Base-by-base conservation (phyloP, 371 early-diverging fungal genomes). In the Coemansia sp. region DNA sequence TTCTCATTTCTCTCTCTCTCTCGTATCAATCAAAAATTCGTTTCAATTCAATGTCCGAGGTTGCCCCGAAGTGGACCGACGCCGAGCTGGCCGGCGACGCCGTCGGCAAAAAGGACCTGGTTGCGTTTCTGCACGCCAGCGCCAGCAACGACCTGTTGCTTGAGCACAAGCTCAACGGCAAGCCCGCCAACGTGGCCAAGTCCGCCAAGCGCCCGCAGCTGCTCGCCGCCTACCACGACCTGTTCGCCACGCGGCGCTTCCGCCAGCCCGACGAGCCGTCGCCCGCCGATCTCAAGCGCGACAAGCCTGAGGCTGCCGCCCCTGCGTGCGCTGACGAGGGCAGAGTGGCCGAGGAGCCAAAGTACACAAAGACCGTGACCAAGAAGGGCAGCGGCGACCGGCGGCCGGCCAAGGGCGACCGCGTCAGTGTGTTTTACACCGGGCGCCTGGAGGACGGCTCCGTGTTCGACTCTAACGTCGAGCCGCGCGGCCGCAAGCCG, bases 51-150 rank as follows among this genome's bases (percentile, higher is more conserved):
- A 63, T 56, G 57, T 26, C 58, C n/a, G 51, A 61, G 55, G 49
- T 79, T 55, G 76, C 77, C 16, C 77, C 77, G 50, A 79, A 77
- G 52, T 88, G 88, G 88, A 85, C 84, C 30, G 72, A 47, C 48
- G 87, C 79, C 54, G 80, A 88, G 65, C 73, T 87, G 39, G 76
- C 61, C 34, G 76, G 83, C 16, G 86, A 88, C 59, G 73, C 67
- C 45, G 83, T 88, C 50, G 82, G 84, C 70, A 87, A 87, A 69
- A 87, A 87, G 79, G 87, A 86, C 49, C 78, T 88, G 36, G 80
- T 84, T 34, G 67, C 75, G 20, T 87, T 79, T 65, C 66, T 88
- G 43, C 88, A 87, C 39, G 79, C 80, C 41, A 79, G 70, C 49
- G 86, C 83, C 47, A 80, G 60, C 52, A 82, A 73, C 55, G 62